Base-by-base conservation (phyloP, 169 alveolate genomes). In the Cyclospora cayetanensis region DNA sequence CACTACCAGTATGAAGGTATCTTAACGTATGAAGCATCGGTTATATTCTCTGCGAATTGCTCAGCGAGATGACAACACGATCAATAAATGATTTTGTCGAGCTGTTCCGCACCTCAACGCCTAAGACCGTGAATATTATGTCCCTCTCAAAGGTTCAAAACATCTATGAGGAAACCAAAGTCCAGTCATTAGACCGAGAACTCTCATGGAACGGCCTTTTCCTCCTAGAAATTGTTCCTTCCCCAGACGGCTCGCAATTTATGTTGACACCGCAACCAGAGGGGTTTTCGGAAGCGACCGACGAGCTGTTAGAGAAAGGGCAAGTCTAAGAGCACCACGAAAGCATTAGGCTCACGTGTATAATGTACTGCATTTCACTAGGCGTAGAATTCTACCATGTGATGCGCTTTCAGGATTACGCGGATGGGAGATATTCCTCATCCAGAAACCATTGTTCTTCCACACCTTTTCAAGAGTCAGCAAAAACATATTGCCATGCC, bases 381-480 rank as follows among this genome's bases (percentile, higher is more conserved):
- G 60, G 55, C 15, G 29, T 25, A 5, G 18, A 34, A 1, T 60
- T 53, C 41, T 5, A 29, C 52, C 1, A 41, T 39, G 42, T 29
- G 2, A 55, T 9, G 20, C 50, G n/a, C 22, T 2, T 25, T 25
- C 55, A 90, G 98, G 22, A 92, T 97, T n/a, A 97, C 96, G 79
- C 95, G 96, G 90, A 95, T 98, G 84, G 96, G 97, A 55, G 95
- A 96, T 72, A 96, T 98, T 29, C 97, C 98, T 1, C 97, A 97
- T 84, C 96, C 97, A 12, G 99, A 98, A 89, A 98, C 97, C 37
- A 95, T 96, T 53, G 93, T 98, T 29, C 95, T 98, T 41, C 96
- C 96, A 9, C 97, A 97, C 90, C 94, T 98, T 76, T 96, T 97
- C 95, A 97, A 96, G 92, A 96, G 97, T 29, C 97, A 97, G 76